Base-by-base conservation (phyloP, 177 flowering plant genomes). In the Vitis hybrid region DNA sequence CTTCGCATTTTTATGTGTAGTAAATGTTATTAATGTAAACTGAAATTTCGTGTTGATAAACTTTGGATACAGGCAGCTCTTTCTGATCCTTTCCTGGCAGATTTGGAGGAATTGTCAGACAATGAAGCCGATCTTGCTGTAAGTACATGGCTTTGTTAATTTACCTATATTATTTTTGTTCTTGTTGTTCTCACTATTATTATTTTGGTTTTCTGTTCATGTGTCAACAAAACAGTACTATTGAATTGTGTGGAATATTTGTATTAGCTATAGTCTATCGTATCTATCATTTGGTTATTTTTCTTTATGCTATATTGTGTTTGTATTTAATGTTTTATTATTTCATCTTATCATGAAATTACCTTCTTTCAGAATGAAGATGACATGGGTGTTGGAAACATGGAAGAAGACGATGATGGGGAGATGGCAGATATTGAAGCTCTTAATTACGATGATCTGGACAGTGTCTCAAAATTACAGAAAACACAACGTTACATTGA, bases 101-200 rank as follows among this genome's bases (percentile, higher is more conserved):
- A 95, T 73, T 94, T 95, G 60, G 98, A 93, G 50, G 98, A 95
- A 45, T 81, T 93, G 70, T 95, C 99, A 39, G 99, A 93, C 74
- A 88, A 87, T 81, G 99, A 94, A 76, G 89, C 80, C n/a, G 82
- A 84, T 69, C 5, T 73, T 77, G 52, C 63, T 68, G 96, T 93
- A 68, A 85, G 95, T 82, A 65, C 29, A 52, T 16, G 52, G 5
- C 1, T 77, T 0, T 2, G n/a, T 59, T 71, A 48, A 48, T 19
- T 65, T 3, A 51, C 50, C 19, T 34, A 4, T 2, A 5, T 39
- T 22, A 22, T 16, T 19, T 64, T 16, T 34, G 12, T 64, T 50
- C 12, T 55, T 54, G 12, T 53, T 51, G 29, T 11, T 70, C 6
- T 54, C 50, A 3, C 9, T 4, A 13, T 51, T 45, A n/a, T 51